These are phyloP conservation scores for Phaeotremella skinneri DNA, from an alignment of 768 basidiomycete genomes.

Conservation along the genomic window DNA sequence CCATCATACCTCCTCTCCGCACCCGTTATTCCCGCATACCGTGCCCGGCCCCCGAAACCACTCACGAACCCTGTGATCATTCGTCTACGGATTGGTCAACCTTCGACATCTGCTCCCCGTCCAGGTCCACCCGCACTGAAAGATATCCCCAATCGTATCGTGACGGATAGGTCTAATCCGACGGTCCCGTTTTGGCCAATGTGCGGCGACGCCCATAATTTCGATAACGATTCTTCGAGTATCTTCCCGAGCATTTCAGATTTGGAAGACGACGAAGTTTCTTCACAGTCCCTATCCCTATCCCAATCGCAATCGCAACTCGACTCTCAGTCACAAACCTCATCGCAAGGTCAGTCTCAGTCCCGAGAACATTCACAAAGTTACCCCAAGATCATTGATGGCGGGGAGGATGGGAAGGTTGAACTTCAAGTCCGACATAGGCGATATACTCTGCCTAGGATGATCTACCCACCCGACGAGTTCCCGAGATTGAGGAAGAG, in stretches of 20 bases:
- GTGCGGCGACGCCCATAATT: conserved; percentile 20
- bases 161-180: conserved; percentile 9
- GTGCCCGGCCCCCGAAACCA: neutral
- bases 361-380: neutral
- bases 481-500: neutral
- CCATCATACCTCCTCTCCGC: neutral
- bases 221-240: conserved; percentile 9
- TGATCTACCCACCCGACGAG: neutral
- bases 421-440: neutral
- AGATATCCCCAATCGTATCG: neutral
- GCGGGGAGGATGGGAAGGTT: neutral
- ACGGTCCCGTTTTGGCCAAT: conserved; percentile 19
- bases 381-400: neutral
- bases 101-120: neutral
- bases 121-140: neutral
- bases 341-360: neutral
- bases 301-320: too few species aligned
- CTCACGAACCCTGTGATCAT: neutral
- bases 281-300: too few species aligned
- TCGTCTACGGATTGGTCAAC: neutral
- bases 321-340: too few species aligned
- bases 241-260: conserved; percentile 17
- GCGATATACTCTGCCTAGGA: neutral
- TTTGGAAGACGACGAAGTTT: neutral
- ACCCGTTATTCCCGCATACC: neutral